A percentile compares a stretch with the other conserved stretches of the same genome.
Evolutionary conservation across 768 basidiomycete genomes (phyloP).

Genomic region (Mrakia gelida): DNA sequence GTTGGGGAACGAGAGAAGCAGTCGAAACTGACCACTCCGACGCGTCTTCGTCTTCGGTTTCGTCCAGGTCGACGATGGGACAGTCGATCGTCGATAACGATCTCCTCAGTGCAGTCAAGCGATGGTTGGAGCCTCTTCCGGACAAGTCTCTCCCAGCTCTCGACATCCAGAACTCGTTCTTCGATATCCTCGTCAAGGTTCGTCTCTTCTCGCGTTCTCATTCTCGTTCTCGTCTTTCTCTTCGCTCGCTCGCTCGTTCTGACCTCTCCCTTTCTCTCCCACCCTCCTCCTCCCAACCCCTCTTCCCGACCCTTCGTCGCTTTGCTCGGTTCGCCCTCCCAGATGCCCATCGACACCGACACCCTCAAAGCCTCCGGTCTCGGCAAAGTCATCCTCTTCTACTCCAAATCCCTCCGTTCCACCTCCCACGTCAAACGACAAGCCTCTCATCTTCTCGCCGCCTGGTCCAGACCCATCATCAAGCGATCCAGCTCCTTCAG

Average conservation of each 20-base stretch:
- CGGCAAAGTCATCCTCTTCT: constrained; percentile 86
- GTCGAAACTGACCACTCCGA: background rate
- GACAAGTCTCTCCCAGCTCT: constrained; percentile 89
- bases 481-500: constrained; percentile 74
- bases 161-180: constrained; percentile 90
- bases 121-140: constrained; percentile 91
- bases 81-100: constrained; percentile 95
- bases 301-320: too few relatives aligned
- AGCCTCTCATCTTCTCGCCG: constrained; percentile 75
- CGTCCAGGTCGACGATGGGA: constrained; percentile 66
- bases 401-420: constrained; percentile 90
- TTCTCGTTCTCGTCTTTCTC: background rate
- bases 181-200: constrained; percentile 66
- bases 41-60: constrained; percentile 16
- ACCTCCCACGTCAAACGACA: constrained; percentile 72
- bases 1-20: too few relatives aligned
- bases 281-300: background rate
- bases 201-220: too few relatives aligned
- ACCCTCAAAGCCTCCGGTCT: constrained; percentile 87
- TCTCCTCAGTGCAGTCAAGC: constrained; percentile 77
- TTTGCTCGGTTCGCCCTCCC: background rate
- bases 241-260: background rate
- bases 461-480: constrained; percentile 87
- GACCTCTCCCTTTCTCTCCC: background rate
- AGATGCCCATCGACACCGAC: constrained; percentile 84